phyloP scores from a whole-genome alignment of 1,284 basidiomycete species.

The Chondrostereum purpureum region DNA sequence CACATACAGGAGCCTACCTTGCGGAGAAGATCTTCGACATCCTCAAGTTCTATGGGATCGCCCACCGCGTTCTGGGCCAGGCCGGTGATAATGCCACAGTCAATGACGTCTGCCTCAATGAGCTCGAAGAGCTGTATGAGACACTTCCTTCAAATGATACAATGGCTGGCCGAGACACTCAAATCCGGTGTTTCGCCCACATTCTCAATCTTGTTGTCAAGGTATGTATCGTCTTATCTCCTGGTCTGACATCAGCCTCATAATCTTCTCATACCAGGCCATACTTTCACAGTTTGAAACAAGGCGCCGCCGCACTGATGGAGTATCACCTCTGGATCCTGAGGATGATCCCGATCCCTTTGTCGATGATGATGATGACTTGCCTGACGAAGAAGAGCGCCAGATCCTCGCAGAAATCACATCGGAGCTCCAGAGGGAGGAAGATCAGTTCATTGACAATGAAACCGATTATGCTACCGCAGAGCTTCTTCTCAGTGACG shows the following conservation, averaged over 20 bases:
- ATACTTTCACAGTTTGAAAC: not conserved
- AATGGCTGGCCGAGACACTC: too few relatives aligned
- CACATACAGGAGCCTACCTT: not conserved
- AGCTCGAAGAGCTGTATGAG: conserved; percentile 11
- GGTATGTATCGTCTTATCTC: too few relatives aligned
- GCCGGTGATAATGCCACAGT: conserved; percentile 16
- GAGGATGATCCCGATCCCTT: not conserved
- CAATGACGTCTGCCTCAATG: conserved; percentile 15
- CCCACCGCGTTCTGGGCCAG: not conserved
- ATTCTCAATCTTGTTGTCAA: conserved; percentile 19
- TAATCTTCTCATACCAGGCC: too few relatives aligned
- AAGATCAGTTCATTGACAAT: not conserved
- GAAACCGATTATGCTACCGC: not conserved
- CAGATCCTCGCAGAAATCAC: too few relatives aligned
- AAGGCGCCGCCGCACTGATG: not conserved
- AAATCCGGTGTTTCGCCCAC: conserved; percentile 18
- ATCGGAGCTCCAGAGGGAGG: not conserved
- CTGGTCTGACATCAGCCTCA: too few relatives aligned
- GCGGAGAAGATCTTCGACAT: not conserved
- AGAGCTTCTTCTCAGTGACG: not conserved
- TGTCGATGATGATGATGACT: not conserved
- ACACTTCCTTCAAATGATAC: conserved; percentile 12
- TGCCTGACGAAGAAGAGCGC: not conserved
- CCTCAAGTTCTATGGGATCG: not conserved
- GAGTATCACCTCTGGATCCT: not conserved